These are phyloP conservation scores for Fusarium chuoi DNA, from an alignment of 2,329 filamentous ascomycete genomes.

Conservation along the genomic window DNA sequence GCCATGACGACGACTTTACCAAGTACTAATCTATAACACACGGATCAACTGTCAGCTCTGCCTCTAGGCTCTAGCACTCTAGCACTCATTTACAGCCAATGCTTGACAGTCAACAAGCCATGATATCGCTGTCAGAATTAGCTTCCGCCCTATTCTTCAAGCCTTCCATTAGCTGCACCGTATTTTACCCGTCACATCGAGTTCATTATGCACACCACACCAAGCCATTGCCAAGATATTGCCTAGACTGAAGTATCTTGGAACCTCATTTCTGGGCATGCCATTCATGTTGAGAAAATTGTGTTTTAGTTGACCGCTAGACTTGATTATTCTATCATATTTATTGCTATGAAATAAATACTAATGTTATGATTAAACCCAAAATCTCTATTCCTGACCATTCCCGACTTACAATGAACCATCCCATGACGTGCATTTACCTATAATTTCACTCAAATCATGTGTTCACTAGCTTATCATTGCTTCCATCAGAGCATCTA, in stretches of 20 bases:
- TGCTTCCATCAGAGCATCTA: background rate
- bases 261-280: conserved; percentile 18
- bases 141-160: background rate
- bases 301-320: background rate
- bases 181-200: background rate
- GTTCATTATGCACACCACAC: background rate
- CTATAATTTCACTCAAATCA: background rate
- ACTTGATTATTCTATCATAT: background rate
- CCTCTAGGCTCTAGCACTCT: background rate
- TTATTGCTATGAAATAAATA: background rate
- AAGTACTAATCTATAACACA: conserved; percentile 2
- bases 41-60: background rate
- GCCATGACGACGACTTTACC: conserved; percentile 13
- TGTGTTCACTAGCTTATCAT: background rate
- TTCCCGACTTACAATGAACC: background rate
- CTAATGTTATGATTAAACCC: background rate
- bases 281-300: background rate
- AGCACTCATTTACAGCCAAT: background rate
- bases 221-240: conserved; percentile 13
- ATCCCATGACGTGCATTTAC: background rate
- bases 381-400: background rate
- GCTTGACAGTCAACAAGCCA: background rate
- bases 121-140: conserved; percentile 1
- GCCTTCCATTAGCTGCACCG: background rate
- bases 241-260: background rate